Conservation (phyloP, 2,329 filamentous ascomycete species). For the Apiospora marii region DNA sequence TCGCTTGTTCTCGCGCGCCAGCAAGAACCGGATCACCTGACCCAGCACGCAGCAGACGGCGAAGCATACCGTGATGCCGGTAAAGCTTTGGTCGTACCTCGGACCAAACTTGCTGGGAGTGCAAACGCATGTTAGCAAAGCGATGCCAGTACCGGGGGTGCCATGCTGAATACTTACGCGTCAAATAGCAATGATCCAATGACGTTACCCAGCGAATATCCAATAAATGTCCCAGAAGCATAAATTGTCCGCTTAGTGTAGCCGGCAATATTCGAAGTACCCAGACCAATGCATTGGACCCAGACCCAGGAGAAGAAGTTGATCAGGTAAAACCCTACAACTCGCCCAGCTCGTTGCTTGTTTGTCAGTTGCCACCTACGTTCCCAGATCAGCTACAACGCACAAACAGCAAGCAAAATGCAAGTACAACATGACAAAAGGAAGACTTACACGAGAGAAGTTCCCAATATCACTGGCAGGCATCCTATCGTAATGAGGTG, state of each 20-base stretch:
- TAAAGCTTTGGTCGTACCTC: conserved; percentile 22
- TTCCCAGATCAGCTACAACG: background rate
- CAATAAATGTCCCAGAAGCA: conserved; percentile 42
- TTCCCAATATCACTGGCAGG: conserved; percentile 42
- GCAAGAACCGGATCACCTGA: conserved; percentile 10
- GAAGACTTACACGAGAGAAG: conserved; percentile 31
- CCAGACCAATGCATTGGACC: conserved; percentile 42
- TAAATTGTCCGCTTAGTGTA: conserved; percentile 44
- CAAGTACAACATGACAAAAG: background rate
- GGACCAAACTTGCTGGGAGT: conserved; percentile 23
- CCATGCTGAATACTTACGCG: conserved; percentile 32
- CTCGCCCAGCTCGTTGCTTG: conserved; percentile 34
- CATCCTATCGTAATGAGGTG: conserved; percentile 38
- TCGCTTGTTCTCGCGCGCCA: conserved; percentile 23
- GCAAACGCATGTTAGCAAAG: background rate
- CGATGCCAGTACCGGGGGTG: background rate
- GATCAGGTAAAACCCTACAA: conserved; percentile 42
- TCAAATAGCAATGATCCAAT: conserved; percentile 44
- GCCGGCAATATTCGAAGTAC: conserved; percentile 44
- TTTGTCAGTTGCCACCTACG: conserved; percentile 37
- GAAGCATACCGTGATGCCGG: conserved; percentile 23
- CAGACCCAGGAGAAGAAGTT: conserved; percentile 43
- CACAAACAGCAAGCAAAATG: background rate
- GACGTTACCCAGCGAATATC: conserved; percentile 45
- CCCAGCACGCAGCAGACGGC: conserved; percentile 20